Base-by-base conservation (phyloP, 1,139 yeast genomes). In the Geotrichum klebahnii region DNA sequence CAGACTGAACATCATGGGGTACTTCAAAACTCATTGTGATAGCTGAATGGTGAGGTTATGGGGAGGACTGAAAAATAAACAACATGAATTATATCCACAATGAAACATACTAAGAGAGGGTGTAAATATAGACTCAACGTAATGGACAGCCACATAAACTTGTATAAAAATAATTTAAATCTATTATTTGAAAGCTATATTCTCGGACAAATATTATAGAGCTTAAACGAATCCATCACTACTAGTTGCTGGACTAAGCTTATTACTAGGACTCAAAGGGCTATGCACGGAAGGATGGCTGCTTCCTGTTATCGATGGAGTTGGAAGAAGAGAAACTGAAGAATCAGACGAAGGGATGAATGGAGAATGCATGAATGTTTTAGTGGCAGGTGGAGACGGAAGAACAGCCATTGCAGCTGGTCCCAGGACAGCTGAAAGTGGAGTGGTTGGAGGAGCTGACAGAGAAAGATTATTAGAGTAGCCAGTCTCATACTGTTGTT, bases 391-490 rank as follows among this genome's bases (percentile, higher is more conserved):
- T 3, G 55, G 55, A 4, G 62, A 60, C 5, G 62, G 61, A 50
- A 64, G 55, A 12, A 68, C 65, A 0, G 69, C 70, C 54, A 67
- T 67, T 2, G 71, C 72, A 3, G 72, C 71, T 3, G 69, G 63
- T 0, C 72, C 72, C 14, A 68, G 57, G 2, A 65, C 67, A 0
- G 72, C 72, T 1, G 65, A 67, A 19, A 68, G 57, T 1, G 72
- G 72, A 1, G 72, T 68, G 3, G 72, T 64, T 9, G 59, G 57
- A 0, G 53, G 52, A 4, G 53, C 45, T n/a, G 46, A 36, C 10
- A 45, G 37, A n/a, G 50, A 41, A 24, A 40, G 28, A 20, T 50
- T 44, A 8, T 40, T 23, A 10, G 17, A 29, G 23, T 46, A 29
- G n/a, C 42, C 36, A 19, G 34, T 8, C 9, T 19, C 35, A 16